These are phyloP conservation scores for Hypomyces rosellus DNA, from an alignment of 2,329 filamentous ascomycete genomes.

Conservation along the genomic window DNA sequence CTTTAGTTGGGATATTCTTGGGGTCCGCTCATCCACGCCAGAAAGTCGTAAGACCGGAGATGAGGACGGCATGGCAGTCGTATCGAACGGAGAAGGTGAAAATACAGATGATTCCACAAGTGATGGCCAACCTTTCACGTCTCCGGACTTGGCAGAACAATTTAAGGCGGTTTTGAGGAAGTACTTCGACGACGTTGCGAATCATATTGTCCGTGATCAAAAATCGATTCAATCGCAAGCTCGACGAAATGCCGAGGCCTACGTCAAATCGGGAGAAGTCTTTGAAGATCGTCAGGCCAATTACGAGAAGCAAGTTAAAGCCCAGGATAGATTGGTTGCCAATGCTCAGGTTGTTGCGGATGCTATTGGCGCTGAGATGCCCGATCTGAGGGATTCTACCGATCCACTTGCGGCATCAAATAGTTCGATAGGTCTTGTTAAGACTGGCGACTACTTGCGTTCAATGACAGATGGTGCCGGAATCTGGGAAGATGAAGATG, in stretches of 20 bases:
- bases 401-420: slow-evolving; percentile 58
- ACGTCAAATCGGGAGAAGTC: slow-evolving; percentile 96
- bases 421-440: slow-evolving; percentile 84
- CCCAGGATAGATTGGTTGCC: slow-evolving; percentile 80
- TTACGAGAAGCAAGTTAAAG: slow-evolving; percentile 89
- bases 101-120: slow-evolving; percentile 40
- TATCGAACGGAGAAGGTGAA: slow-evolving; percentile 36
- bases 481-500: slow-evolving; percentile 98
- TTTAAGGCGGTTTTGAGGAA: slow-evolving; percentile 80
- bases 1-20: slow-evolving; percentile 92
- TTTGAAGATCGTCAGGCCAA: slow-evolving; percentile 96
- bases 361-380: slow-evolving; percentile 84
- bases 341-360: slow-evolving; percentile 92
- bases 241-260: slow-evolving; percentile 92
- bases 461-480: slow-evolving; percentile 85
- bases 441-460: slow-evolving; percentile 86
- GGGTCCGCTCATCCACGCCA: slow-evolving; percentile 62
- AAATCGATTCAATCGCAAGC: slow-evolving; percentile 81
- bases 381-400: slow-evolving; percentile 80
- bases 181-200: slow-evolving; percentile 91
- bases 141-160: slow-evolving; percentile 71
- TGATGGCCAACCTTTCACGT: slow-evolving; percentile 67
- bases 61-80: slow-evolving; percentile 65
- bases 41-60: slow-evolving; percentile 81
- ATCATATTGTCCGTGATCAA: slow-evolving; percentile 83